These are phyloP conservation scores for Cucumis melo DNA, from an alignment of 306 rosid species.

Conservation along the genomic window DNA sequence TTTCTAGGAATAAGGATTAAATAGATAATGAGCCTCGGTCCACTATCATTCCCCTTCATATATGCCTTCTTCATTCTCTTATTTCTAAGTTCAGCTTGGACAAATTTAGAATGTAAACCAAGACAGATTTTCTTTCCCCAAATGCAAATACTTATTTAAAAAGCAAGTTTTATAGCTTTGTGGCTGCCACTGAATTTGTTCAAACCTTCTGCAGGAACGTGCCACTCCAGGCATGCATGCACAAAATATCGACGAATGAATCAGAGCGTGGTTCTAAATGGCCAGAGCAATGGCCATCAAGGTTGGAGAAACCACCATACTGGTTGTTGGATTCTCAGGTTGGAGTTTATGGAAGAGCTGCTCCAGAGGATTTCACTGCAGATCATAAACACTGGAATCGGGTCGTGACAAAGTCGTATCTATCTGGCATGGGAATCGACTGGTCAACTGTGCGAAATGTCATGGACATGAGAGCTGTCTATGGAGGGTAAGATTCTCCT, in stretches of 20 bases:
- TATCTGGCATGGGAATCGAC: slow-evolving; percentile 62
- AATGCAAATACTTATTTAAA: background rate
- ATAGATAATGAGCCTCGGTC: background rate
- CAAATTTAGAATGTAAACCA: background rate
- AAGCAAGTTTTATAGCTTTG: background rate
- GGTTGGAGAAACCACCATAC: slow-evolving; percentile 66
- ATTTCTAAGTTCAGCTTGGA: background rate
- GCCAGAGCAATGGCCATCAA: slow-evolving; percentile 86
- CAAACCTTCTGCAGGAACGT: slow-evolving; percentile 46
- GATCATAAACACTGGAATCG: slow-evolving; percentile 82
- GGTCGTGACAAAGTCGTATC: slow-evolving; percentile 59
- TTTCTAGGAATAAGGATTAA: background rate
- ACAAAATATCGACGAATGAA: slow-evolving; percentile 54
- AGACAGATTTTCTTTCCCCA: background rate
- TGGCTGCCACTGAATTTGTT: slow-evolving; percentile 12
- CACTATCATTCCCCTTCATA: background rate
- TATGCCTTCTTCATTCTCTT: background rate
- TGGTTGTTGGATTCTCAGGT: slow-evolving; percentile 80
- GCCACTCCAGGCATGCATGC: slow-evolving; percentile 80
- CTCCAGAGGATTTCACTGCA: slow-evolving; percentile 79
- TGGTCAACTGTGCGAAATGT: slow-evolving; percentile 86
- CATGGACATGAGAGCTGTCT: slow-evolving; percentile 92
- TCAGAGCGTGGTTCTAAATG: slow-evolving; percentile 66
- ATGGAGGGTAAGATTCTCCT: slow-evolving; percentile 67
- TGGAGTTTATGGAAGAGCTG: slow-evolving; percentile 94